phyloP scores from a whole-genome alignment of 1,284 basidiomycete genomes.

The Boletus austroedulis region DNA sequence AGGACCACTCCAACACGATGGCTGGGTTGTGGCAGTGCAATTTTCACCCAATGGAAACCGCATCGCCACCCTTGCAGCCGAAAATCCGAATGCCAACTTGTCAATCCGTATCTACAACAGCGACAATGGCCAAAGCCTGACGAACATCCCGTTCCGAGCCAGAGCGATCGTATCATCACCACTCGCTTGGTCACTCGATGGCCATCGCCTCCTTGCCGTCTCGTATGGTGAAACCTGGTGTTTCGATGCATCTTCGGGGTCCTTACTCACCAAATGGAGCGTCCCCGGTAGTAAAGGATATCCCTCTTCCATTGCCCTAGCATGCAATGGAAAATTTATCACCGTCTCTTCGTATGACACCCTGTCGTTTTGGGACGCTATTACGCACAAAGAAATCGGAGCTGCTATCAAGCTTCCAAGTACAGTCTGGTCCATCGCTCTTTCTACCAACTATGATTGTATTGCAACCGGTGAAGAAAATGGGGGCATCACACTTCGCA shows the following conservation, averaged over 20 bases:
- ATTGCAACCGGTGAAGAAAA: background rate
- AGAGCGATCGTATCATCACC: no score
- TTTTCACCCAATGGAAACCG: background rate
- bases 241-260: slow-evolving; percentile 1
- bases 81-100: no score
- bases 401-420: background rate
- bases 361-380: slow-evolving; percentile 11
- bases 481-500: background rate
- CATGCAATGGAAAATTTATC: background rate
- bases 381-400: background rate
- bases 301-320: background rate
- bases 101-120: background rate
- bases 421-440: background rate
- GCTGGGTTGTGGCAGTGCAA: background rate
- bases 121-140: background rate
- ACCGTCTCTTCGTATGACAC: background rate
- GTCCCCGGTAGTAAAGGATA: background rate
- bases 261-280: background rate
- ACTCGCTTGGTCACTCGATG: slow-evolving; percentile 1
- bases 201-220: background rate
- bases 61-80: background rate
- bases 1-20: background rate
- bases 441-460: background rate
- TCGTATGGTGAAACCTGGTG: background rate
- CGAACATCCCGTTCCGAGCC: background rate